phyloP scores from a whole-genome alignment of 2,329 filamentous ascomycete genomes.

The Sordariomycetes sp. region DNA sequence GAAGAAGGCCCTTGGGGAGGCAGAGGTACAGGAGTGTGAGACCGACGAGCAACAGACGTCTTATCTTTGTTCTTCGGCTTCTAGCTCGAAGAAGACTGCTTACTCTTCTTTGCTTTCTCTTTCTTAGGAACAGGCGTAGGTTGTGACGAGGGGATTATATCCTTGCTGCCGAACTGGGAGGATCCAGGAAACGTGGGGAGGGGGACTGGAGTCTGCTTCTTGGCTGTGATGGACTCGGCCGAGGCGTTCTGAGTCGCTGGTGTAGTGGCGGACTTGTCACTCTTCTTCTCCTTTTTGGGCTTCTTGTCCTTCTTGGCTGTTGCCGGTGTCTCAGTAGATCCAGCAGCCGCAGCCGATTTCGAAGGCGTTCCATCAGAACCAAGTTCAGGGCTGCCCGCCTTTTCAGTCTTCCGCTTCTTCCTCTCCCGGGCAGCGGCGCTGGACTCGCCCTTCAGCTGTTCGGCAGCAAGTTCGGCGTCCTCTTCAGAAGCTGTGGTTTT shows the following conservation, averaged over 20 bases:
- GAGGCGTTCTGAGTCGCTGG: slow-evolving; percentile 1
- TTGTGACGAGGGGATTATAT: neutral
- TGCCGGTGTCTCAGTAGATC: slow-evolving; percentile 19
- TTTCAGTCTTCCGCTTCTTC: slow-evolving; percentile 26
- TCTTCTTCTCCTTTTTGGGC: slow-evolving; percentile 14
- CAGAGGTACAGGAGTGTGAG: no score
- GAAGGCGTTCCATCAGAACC: slow-evolving; percentile 12
- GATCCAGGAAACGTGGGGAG: slow-evolving; percentile 1
- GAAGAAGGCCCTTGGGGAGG: no score
- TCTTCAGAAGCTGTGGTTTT: slow-evolving; percentile 26
- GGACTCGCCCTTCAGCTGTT: slow-evolving; percentile 23
- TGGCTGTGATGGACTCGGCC: slow-evolving; percentile 18
- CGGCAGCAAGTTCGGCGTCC: slow-evolving; percentile 22
- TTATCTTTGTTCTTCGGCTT: no score
- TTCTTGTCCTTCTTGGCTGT: slow-evolving; percentile 14
- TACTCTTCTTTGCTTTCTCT: neutral
- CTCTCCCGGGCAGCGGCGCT: slow-evolving; percentile 26
- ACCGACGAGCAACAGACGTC: no score
- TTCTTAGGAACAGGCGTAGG: neutral
- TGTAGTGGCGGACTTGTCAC: slow-evolving; percentile 6
- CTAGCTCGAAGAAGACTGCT: no score
- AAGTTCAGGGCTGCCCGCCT: slow-evolving; percentile 21
- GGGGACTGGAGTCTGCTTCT: slow-evolving; percentile 15
- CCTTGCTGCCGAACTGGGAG: neutral
- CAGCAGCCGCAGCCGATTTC: slow-evolving; percentile 28